These are phyloP conservation scores for Nigrograna mackinnonii DNA, from an alignment of 2,329 filamentous ascomycete genomes.

Conservation along the genomic window DNA sequence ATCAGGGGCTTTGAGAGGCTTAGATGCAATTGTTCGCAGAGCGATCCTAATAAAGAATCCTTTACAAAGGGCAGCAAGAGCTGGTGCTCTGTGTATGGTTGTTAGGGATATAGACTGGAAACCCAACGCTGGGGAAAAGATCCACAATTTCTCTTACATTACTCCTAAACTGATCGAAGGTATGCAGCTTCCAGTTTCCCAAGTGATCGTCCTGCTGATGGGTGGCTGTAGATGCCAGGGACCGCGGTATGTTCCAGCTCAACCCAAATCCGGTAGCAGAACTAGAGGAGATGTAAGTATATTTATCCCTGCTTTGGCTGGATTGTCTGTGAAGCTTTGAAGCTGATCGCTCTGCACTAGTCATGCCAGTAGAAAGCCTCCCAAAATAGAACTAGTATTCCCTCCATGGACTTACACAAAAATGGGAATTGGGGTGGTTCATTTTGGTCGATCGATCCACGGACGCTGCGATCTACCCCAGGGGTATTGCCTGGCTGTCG, in stretches of 20 bases:
- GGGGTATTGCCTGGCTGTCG: neutral
- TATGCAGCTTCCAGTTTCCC: no score
- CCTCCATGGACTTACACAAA: neutral
- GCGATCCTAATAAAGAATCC: constrained; percentile 6
- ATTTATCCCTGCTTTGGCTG: neutral
- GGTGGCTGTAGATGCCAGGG: neutral
- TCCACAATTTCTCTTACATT: no score
- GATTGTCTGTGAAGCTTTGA: neutral
- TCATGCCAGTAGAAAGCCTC: neutral
- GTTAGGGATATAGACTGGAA: constrained; percentile 25
- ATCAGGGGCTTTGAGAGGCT: constrained; percentile 23
- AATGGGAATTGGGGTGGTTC: neutral
- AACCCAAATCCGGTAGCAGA: neutral
- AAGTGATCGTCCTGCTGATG: neutral
- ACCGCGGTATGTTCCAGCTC: neutral
- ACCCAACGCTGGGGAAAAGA: neutral
- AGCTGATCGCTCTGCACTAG: neutral
- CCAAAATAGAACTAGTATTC: neutral
- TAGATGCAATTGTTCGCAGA: constrained; percentile 22
- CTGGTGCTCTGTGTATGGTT: constrained; percentile 32
- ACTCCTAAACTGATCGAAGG: no score
- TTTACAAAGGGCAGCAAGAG: constrained; percentile 25
- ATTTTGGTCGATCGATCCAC: neutral
- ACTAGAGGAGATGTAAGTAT: no score
- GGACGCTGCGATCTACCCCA: neutral